Conservation (phyloP, 2,329 filamentous ascomycete genomes). For the Botryotinia calthae region DNA sequence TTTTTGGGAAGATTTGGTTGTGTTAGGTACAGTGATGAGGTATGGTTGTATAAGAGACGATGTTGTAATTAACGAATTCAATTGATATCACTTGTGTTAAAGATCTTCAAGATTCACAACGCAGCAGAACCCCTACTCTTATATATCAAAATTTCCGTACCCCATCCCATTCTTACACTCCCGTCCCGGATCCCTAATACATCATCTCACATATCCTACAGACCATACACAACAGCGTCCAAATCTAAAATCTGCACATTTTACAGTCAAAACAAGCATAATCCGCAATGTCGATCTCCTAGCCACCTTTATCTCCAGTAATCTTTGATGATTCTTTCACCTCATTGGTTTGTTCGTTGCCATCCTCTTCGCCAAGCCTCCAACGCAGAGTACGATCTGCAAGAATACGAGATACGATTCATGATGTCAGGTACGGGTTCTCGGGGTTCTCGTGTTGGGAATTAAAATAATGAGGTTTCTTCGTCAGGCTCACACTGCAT, state of each 20-base stretch:
- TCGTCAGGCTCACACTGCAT: not conserved
- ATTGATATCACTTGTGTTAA: not conserved
- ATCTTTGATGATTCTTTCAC: not conserved
- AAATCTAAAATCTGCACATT: not conserved
- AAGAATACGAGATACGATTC: constrained; percentile 4
- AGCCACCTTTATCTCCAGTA: not conserved
- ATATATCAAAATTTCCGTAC: not conserved
- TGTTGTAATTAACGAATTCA: not conserved
- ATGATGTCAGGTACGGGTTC: constrained; percentile 3
- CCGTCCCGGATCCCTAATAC: not conserved
- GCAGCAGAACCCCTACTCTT: not conserved
- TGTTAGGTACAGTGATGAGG: not conserved
- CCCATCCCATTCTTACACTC: not conserved
- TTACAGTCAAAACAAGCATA: not conserved
- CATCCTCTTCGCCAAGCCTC: constrained; percentile 1
- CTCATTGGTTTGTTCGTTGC: not conserved
- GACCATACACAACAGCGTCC: not conserved
- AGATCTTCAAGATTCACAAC: not conserved
- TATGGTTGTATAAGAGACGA: not conserved
- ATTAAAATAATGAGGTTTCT: not conserved
- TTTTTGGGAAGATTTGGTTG: not conserved
- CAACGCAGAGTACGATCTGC: not conserved
- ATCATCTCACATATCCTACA: not conserved
- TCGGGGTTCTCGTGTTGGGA: not conserved
- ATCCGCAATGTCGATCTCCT: not conserved